Evolutionary conservation across 768 basidiomycete genomes (phyloP).

Genomic region (Suillus clintonianus): DNA sequence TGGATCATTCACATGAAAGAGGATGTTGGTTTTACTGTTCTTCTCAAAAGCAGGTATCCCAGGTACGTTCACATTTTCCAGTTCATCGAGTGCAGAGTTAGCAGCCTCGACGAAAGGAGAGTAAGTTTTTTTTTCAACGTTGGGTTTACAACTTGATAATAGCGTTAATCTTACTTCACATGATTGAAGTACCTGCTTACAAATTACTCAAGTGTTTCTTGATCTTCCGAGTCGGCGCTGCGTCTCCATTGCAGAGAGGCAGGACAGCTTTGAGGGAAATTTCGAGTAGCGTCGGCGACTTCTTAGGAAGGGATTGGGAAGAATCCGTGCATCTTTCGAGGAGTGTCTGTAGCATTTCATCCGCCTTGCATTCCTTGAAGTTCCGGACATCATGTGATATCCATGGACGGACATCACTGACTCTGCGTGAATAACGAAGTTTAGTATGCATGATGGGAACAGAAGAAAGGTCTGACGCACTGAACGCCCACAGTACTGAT

Average conservation of each 20-base stretch:
- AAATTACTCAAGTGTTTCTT: not conserved
- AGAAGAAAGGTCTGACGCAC: not conserved
- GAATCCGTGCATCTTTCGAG: not conserved
- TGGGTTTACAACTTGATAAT: not conserved
- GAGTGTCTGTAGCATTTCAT: not conserved
- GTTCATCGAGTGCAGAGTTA: not conserved
- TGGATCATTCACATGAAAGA: constrained; percentile 2
- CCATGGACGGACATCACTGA: not conserved
- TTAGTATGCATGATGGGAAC: not conserved
- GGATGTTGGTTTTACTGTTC: not conserved
- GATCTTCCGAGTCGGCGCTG: not conserved
- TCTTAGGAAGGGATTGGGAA: not conserved
- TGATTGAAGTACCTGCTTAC: not conserved
- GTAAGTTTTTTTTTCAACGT: not conserved
- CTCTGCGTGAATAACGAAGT: not conserved
- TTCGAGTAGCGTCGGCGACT: not conserved
- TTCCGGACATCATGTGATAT: not conserved
- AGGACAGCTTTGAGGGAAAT: not conserved
- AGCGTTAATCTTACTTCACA: not conserved
- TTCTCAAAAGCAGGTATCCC: not conserved
- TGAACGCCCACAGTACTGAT: too few relatives aligned
- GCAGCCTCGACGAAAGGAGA: not conserved
- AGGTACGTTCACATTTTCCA: not conserved
- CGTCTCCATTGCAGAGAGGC: not conserved
- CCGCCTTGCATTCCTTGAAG: not conserved